Conservation (phyloP, 2,329 filamentous ascomycete genomes). For the Trichoderma harzianum region DNA sequence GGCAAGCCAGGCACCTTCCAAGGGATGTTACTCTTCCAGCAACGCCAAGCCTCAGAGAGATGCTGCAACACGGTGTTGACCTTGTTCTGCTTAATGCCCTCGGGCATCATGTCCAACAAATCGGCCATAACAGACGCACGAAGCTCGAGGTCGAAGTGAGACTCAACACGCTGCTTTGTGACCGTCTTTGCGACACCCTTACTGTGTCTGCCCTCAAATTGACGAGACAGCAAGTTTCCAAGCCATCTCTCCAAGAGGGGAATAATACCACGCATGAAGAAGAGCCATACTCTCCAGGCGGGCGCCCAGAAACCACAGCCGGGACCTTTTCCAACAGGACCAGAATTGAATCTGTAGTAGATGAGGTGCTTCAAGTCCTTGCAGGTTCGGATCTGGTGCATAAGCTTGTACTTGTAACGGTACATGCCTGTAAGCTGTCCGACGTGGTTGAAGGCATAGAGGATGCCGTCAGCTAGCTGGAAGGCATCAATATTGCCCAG, state of each 20-base stretch:
- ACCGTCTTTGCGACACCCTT: constrained; percentile 99
- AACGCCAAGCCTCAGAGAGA: constrained; percentile 96
- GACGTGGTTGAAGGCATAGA: constrained; percentile 99
- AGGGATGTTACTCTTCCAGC: constrained; percentile 99
- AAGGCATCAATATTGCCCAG: constrained; percentile 98
- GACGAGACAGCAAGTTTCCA: constrained; percentile 90
- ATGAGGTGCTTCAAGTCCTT: constrained; percentile 99
- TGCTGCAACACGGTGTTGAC: constrained; percentile 97
- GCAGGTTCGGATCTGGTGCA: constrained; percentile 99
- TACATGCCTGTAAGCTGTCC: constrained; percentile 99
- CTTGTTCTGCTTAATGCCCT: constrained; percentile 99
- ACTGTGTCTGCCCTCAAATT: constrained; percentile 97
- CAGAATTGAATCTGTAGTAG: constrained; percentile 98
- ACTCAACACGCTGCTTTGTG: constrained; percentile 97
- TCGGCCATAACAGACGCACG: constrained; percentile 98
- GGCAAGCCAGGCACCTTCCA: constrained; percentile 98
- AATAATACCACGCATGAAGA: constrained; percentile 98
- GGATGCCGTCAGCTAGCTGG: constrained; percentile 94
- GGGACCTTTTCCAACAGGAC: constrained; percentile 92
- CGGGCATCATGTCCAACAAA: constrained; percentile 99
- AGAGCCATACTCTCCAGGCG: constrained; percentile 97
- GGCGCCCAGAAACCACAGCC: constrained; percentile 99
- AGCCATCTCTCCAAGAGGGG: constrained; percentile 95
- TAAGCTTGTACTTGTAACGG: constrained; percentile 99
- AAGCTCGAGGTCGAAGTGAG: constrained; percentile 95